phyloP scores from a whole-genome alignment of 2,329 filamentous ascomycete genomes.

The Juglanconis juglandina region DNA sequence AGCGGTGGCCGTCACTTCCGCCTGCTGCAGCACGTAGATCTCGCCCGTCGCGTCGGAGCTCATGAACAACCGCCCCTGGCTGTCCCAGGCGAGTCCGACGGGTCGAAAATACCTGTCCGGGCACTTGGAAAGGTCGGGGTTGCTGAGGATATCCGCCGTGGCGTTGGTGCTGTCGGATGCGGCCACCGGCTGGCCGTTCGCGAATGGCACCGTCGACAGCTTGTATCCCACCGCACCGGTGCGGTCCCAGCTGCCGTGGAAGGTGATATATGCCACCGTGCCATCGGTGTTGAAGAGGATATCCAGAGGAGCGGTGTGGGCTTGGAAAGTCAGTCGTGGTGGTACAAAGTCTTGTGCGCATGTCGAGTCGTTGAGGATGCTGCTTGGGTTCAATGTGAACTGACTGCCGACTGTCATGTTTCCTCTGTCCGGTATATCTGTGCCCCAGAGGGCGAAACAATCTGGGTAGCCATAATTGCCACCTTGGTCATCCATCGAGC shows the following conservation, averaged over 20 bases:
- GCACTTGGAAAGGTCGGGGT: slow-evolving; percentile 50
- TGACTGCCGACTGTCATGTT: slow-evolving; percentile 46
- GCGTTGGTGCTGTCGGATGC: slow-evolving; percentile 42
- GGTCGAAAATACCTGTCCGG: slow-evolving; percentile 60
- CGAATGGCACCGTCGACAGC: slow-evolving; percentile 40
- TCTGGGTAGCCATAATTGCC: slow-evolving; percentile 68
- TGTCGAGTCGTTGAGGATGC: slow-evolving; percentile 38
- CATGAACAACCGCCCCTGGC: slow-evolving; percentile 56
- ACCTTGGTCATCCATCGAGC: slow-evolving; percentile 30
- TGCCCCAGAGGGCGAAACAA: slow-evolving; percentile 66
- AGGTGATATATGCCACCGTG: slow-evolving; percentile 61
- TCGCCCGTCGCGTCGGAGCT: slow-evolving; percentile 62
- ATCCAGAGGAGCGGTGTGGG: slow-evolving; percentile 70
- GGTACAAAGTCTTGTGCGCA: slow-evolving; percentile 42
- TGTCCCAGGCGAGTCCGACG: slow-evolving; percentile 53
- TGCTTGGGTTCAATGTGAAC: slow-evolving; percentile 38
- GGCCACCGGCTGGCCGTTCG: slow-evolving; percentile 36
- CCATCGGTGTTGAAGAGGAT: slow-evolving; percentile 62
- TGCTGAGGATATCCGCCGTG: slow-evolving; percentile 52
- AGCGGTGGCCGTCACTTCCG: slow-evolving; percentile 15
- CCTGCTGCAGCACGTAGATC: slow-evolving; percentile 52
- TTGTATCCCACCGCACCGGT: slow-evolving; percentile 33
- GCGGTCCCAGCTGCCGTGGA: slow-evolving; percentile 66
- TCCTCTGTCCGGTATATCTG: slow-evolving; percentile 40
- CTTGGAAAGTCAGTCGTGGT: slow-evolving; percentile 55